Evolutionary conservation across 352 stramenopile species (phyloP).

Genomic region (Peronospora farinosa): DNA sequence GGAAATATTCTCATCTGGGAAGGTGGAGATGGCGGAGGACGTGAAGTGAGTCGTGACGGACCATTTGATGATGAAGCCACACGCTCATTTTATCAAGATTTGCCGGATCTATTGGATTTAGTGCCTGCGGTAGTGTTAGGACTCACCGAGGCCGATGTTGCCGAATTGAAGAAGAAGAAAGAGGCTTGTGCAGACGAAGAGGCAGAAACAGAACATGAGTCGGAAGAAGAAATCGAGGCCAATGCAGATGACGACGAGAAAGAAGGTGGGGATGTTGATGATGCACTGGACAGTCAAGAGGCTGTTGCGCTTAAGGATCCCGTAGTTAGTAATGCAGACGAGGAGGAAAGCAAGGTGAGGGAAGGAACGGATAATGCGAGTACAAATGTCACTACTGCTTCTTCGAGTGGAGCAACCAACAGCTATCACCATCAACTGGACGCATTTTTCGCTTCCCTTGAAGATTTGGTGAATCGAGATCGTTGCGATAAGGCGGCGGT

Average conservation of each 20-base stretch:
- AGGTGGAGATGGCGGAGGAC: constrained; percentile 52
- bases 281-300: constrained; percentile 17
- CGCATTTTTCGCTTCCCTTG: constrained; percentile 86
- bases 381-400: constrained; percentile 1
- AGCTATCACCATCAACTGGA: constrained; percentile 93
- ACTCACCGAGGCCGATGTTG: constrained; percentile 82
- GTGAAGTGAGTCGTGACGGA: constrained; percentile 70
- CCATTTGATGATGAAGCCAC: constrained; percentile 96
- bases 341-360: constrained; percentile 23
- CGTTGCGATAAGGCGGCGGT: constrained; percentile 93
- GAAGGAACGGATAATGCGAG: constrained; percentile 6
- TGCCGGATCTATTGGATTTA: constrained; percentile 92
- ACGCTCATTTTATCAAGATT: constrained; percentile 94
- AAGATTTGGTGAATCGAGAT: constrained; percentile 92
- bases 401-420: constrained; percentile 9
- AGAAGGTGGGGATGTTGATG: constrained; percentile 21
- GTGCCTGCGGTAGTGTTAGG: constrained; percentile 92
- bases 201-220: constrained; percentile 24
- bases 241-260: constrained; percentile 36
- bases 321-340: constrained; percentile 9
- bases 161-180: constrained; percentile 83
- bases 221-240: constrained; percentile 36
- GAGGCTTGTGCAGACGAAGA: constrained; percentile 42
- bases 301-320: constrained; percentile 12
- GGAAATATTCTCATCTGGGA: constrained; percentile 64